These are phyloP conservation scores for Russula abietina DNA, from an alignment of 768 basidiomycete species.

Conservation along the genomic window DNA sequence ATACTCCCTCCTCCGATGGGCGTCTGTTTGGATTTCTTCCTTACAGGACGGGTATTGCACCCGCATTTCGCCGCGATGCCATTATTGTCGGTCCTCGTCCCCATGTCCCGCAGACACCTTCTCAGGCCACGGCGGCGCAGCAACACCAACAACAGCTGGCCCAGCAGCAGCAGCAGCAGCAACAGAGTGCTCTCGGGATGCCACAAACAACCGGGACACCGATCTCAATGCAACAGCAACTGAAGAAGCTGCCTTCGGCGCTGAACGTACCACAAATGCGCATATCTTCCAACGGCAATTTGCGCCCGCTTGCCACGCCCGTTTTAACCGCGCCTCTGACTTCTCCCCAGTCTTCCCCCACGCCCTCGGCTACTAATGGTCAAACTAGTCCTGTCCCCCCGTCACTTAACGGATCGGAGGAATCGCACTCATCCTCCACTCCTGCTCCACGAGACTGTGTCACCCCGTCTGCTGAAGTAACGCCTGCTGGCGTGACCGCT, in stretches of 20 bases:
- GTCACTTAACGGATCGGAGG: constrained; percentile 23
- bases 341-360: constrained; percentile 21
- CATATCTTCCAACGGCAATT: constrained; percentile 53
- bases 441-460: constrained; percentile 14
- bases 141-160: constrained; percentile 19
- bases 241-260: constrained; percentile 57
- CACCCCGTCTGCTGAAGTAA: constrained; percentile 7
- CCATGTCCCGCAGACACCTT: constrained; percentile 15
- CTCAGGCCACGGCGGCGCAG: constrained; percentile 22
- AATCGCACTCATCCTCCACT: constrained; percentile 20
- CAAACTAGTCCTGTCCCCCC: constrained; percentile 14
- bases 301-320: constrained; percentile 43
- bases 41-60: constrained; percentile 20
- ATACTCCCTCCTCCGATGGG: constrained; percentile 18
- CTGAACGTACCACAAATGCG: constrained; percentile 50
- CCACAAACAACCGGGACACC: constrained; percentile 41
- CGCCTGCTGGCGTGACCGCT: constrained; percentile 15
- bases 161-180: constrained; percentile 19
- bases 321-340: constrained; percentile 33
- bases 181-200: constrained; percentile 19
- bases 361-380: constrained; percentile 19
- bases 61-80: constrained; percentile 21
- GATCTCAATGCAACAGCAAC: constrained; percentile 52
- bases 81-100: constrained; percentile 21
- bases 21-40: constrained; percentile 17